Base-by-base conservation (phyloP, 164 flowering plant genomes). In the Cinnamomum micranthum region DNA sequence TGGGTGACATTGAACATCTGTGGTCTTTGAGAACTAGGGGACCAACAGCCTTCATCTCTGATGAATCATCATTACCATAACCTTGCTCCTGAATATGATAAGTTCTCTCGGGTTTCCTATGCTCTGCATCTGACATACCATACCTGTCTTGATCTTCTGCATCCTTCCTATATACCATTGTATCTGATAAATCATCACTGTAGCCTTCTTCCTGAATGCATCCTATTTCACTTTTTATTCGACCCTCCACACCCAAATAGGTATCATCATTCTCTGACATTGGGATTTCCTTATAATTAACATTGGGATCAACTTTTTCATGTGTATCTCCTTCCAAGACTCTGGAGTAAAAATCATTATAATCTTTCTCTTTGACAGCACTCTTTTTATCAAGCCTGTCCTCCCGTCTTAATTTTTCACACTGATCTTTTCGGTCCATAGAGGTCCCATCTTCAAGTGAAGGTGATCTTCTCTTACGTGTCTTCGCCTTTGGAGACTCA, bases 371-470 rank as follows among this genome's bases (percentile, higher is more conserved):
- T 9, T 23, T 35, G n/a, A 63, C 13, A 64, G 12, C 13, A 64
- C 13, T 22, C 25, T 15, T 14, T 55, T 55, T 55, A 13, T 55
- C n/a, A 55, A 55, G 60, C 60, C n/a, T 55, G 20, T 20, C 60
- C 50, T 59, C 68, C 35, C 14, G 7, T n/a, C 17, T 47, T 14
- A 50, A 41, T 28, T 68, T 25, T 27, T 75, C 35, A 35, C 15
- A 51, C 20, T 23, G 35, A 25, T 41, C 60, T 55, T 55, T 23
- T 66, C 27, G 62, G 19, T 74, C 63, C 52, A n/a, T 50, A 27
- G 59, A 47, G 50, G 73, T 69, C 73, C 64, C 73, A 77, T 73
- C 79, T 13, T 73, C 72, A 28, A 50, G 14, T 7, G 73, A 23
- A 7, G 76, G 50, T 28, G 73, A 73, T 41, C 13, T 10, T 50